Evolutionary conservation across 768 basidiomycete species (phyloP).

Genomic region (Trametes villosa): DNA sequence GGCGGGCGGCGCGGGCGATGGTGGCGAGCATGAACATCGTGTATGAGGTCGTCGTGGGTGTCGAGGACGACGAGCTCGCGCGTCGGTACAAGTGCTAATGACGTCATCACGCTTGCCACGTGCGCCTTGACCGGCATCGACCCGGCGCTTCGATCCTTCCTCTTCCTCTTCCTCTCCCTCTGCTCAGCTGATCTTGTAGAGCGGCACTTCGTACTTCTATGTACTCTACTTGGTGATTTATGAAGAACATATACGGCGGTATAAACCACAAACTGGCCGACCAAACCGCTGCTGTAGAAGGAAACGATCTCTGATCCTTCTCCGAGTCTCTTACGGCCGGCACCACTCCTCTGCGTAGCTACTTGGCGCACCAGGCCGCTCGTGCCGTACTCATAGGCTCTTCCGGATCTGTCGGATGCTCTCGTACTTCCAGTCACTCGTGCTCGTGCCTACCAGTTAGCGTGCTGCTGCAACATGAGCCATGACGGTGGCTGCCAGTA

Average conservation of each 20-base stretch:
- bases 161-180: neutral
- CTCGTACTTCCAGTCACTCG: neutral
- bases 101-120: neutral
- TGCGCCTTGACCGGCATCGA: neutral
- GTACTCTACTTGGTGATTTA: too few relatives aligned
- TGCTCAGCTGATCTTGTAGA: neutral
- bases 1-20: constrained; percentile 25
- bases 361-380: neutral
- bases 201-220: neutral
- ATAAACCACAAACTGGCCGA: too few relatives aligned
- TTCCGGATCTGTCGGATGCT: neutral
- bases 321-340: neutral
- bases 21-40: constrained; percentile 26
- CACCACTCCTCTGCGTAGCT: neutral
- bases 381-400: neutral
- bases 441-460: neutral
- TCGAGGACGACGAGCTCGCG: neutral
- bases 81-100: neutral
- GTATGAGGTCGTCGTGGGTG: constrained; percentile 5
- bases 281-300: too few relatives aligned
- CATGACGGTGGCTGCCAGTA: too few relatives aligned
- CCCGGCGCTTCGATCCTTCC: neutral
- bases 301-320: too few relatives aligned
- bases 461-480: neutral
- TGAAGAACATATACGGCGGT: too few relatives aligned